Evolutionary conservation across 768 basidiomycete genomes (phyloP), one percentile per base, ranked within the genome.

Genomic region (Lentinula sp.): DNA sequence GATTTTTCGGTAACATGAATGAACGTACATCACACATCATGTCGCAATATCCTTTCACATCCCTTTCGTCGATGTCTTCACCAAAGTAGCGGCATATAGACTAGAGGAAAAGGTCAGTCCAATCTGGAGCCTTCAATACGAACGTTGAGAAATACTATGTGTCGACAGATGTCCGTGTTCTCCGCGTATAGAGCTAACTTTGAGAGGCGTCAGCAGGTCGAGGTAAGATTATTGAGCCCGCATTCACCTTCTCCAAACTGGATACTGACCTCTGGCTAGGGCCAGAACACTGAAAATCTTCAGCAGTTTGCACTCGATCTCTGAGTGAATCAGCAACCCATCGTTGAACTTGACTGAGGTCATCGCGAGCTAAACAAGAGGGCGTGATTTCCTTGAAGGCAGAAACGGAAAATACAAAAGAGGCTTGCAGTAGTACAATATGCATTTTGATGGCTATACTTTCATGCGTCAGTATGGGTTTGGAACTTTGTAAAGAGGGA

Each of bases 51-150:
- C 67, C 66, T 59, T 77, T 78, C 56, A 80, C 70, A 64, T 88
- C 78, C 10, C 67, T 70, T 6, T 73, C 66, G 63, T 89, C 79
- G 40, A 91, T 81, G 0, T 66, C 63, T 71, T 93, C 92, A 1
- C 89, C 92, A 64, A 94, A 93, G 69, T 90, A 91, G 50, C 83
- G 84, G 67, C 92, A 93, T 61, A 93, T 86, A 1, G 80, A 76
- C 88, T 93, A 55, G 50, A 9, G 53, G 48, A 32, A 18, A 35
- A 16, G 23, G 40, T 50, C 42, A 43, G 42, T n/a, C 13, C 7
- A 43, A 7, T 43, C 0, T 1, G 42, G 15, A 2, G 48, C 9
- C 8, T 8, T 16, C n/a, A 34, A 18, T 35, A 8, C 13, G 7
- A 43, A 32, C 28, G 48, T 55, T 8, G 9, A 16, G 16, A 23